Evolutionary conservation across 2,329 filamentous ascomycete genomes (phyloP), one percentile per base, ranked within the genome.

Genomic region (Fusarium humuli): DNA sequence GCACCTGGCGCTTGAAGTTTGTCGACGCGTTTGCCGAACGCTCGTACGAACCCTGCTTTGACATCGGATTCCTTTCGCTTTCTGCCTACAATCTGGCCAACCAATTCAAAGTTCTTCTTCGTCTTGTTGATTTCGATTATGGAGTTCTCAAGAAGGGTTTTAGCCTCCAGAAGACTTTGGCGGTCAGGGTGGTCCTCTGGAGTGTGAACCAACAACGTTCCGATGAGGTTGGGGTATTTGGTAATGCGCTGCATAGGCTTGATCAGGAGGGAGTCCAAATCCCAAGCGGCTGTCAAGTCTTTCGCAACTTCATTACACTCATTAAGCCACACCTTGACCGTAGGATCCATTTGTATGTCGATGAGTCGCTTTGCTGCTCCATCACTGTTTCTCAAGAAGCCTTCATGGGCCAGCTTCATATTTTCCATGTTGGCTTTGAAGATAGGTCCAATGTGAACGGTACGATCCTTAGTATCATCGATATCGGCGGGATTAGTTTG

Each of bases 231-330:
- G 6, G 94, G 94, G 77, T 98, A 99, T 76, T 98, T 98, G 34
- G 95, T 91, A 67, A 98, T 91, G 49, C 96, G 90, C 81, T 99
- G 96, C 79, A 97, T 94, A 3, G 96, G 96, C 80, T 99, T 99
- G 77, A 99, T 95, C 22, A 99, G 87, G n/a, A 99, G 85, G 1
- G 96, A 97, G 79, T 98, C 94, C 65, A 99, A 81, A 79, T 97
- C 93, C 96, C 96, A 99, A 1, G 96, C 95, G 27, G 91, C 90
- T 0, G 96, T 99, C 69, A 99, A 86, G 77, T 98, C 96, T 73
- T 94, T 92, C 14, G 95, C 94, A 76, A 95, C 94, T 73, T 94
- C 90, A 76, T 96, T 94, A 80, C 96, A 99, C 79, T 98, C 95
- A 62, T 91, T 91, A 50, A 98, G 85, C 96, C 96, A 99, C 53